A percentile compares a stretch with the other conserved stretches of the same genome.
These are phyloP conservation scores for Pelargonium nanum DNA, from an alignment of 345 rosid species.

Conservation along the genomic window DNA sequence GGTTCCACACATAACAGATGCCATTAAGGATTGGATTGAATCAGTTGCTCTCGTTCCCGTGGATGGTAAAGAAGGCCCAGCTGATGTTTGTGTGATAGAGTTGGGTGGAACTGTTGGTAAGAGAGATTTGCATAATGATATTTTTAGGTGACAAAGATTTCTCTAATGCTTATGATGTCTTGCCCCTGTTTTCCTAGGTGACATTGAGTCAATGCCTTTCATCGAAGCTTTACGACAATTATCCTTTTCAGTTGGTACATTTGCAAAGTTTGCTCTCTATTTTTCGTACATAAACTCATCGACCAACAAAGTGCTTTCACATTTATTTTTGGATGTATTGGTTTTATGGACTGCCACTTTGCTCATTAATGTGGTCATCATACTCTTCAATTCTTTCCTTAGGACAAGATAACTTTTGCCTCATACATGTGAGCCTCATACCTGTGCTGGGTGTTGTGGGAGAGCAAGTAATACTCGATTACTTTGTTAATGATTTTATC, in stretches of 20 bases:
- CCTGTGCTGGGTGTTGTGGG: conserved; percentile 96
- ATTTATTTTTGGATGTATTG: not conserved
- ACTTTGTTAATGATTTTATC: not conserved
- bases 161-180: conserved; percentile 6
- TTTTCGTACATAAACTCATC: not conserved
- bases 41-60: conserved; percentile 66
- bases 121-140: conserved; percentile 11
- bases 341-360: not conserved
- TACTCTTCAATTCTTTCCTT: conserved; percentile 16
- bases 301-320: not conserved
- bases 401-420: conserved; percentile 90
- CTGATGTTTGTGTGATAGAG: conserved; percentile 95
- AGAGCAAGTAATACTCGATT: conserved; percentile 58
- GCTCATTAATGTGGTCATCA: not conserved
- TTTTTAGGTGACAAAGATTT: not conserved
- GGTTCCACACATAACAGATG: conserved; percentile 95
- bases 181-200: conserved; percentile 35
- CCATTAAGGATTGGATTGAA: conserved; percentile 83
- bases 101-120: conserved; percentile 97
- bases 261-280: not conserved
- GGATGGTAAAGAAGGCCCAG: conserved; percentile 81
- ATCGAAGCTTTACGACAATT: conserved; percentile 93
- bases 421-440: conserved; percentile 90
- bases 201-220: conserved; percentile 97
- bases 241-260: conserved; percentile 80